These are phyloP conservation scores for Volutella citrinella DNA, from an alignment of 2,329 filamentous ascomycete species.

Conservation along the genomic window DNA sequence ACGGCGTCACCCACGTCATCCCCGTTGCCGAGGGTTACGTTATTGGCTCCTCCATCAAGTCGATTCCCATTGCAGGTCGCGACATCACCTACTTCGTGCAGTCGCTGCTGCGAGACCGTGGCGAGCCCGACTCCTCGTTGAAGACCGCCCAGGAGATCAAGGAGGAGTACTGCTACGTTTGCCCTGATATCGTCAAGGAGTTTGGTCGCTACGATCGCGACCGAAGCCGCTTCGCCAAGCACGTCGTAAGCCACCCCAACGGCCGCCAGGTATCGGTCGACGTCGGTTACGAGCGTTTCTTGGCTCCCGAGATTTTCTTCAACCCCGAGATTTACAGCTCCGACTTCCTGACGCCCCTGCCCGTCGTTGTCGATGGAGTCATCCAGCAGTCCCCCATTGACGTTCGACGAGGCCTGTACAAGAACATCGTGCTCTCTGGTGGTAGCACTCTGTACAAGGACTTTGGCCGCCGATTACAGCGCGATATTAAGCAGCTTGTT, in stretches of 20 bases:
- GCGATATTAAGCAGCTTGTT: slow-evolving; percentile 94
- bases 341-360: slow-evolving; percentile 93
- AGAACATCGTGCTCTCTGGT: slow-evolving; percentile 98
- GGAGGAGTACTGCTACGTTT: slow-evolving; percentile 98
- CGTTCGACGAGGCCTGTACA: slow-evolving; percentile 94
- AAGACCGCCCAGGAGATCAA: slow-evolving; percentile 99
- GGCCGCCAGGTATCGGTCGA: slow-evolving; percentile 84
- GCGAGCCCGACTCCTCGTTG: slow-evolving; percentile 92
- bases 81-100: slow-evolving; percentile 99
- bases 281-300: slow-evolving; percentile 95
- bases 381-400: slow-evolving; percentile 98
- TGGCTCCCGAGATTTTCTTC: slow-evolving; percentile 99
- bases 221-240: slow-evolving; percentile 84
- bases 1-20: slow-evolving; percentile 98
- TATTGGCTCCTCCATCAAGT: slow-evolving; percentile 98
- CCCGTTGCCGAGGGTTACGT: slow-evolving; percentile 98
- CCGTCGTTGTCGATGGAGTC: slow-evolving; percentile 90
- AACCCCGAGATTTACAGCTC: slow-evolving; percentile 99
- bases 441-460: slow-evolving; percentile 98
- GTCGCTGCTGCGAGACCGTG: slow-evolving; percentile 89
- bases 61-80: slow-evolving; percentile 93
- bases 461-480: slow-evolving; percentile 91
- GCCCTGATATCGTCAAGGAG: slow-evolving; percentile 98
- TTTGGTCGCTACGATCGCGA: slow-evolving; percentile 93
- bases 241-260: slow-evolving; percentile 81